Conservation (phyloP, 2,329 filamentous ascomycete genomes). For the Davidsoniella eucalypti region DNA sequence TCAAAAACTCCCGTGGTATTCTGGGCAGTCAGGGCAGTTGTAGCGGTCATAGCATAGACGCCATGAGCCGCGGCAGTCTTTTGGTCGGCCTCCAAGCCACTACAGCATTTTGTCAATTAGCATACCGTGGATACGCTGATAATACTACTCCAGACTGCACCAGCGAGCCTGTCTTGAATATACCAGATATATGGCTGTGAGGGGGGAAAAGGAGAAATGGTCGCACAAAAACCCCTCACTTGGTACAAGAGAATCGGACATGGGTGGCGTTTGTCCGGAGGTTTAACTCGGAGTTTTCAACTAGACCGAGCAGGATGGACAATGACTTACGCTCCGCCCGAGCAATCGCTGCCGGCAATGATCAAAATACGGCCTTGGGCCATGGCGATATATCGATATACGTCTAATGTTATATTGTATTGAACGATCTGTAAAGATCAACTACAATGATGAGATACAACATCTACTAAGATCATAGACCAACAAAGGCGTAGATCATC, state of each 20-base stretch:
- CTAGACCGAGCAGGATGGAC: slow-evolving; percentile 2
- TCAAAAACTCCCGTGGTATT: slow-evolving; percentile 74
- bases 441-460: no score
- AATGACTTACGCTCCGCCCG: slow-evolving; percentile 58
- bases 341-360: slow-evolving; percentile 80
- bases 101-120: slow-evolving; percentile 21
- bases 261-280: no score
- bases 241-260: no score
- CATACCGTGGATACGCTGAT: not conserved
- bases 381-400: slow-evolving; percentile 19
- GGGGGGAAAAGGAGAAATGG: not conserved
- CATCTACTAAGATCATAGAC: no score
- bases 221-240: no score
- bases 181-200: no score
- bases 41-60: slow-evolving; percentile 92
- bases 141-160: not conserved
- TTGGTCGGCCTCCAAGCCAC: slow-evolving; percentile 88
- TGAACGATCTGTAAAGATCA: no score
- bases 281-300: no score
- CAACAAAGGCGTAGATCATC: no score
- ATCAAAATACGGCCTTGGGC: slow-evolving; percentile 45
- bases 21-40: slow-evolving; percentile 88
- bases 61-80: slow-evolving; percentile 85
- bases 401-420: no score
- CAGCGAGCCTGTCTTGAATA: not conserved